Evolutionary conservation across 805 yeast genomes (phyloP), one percentile per base, ranked within the genome.

Genomic region (Lipomyces mesembrius): DNA sequence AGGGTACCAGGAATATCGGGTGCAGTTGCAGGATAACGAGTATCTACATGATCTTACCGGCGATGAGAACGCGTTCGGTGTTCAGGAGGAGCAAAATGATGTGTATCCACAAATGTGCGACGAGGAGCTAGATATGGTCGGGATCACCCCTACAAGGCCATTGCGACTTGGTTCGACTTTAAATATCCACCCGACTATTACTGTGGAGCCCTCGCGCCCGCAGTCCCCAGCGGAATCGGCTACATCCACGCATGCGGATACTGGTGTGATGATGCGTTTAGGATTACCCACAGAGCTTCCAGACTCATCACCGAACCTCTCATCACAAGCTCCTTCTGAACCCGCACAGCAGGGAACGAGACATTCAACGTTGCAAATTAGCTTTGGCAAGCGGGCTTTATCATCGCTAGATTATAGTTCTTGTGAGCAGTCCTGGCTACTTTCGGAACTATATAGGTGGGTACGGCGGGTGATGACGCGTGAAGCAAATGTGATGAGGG

Each of bases 191-290:
- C 14, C 17, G 49, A 9, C 27, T 43, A 17, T 20, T 32, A n/a
- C 17, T 3, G 43, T 35, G 29, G 49, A 20, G 14, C 6, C 9
- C 17, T 43, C 64, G 8, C 57, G 65, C 29, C 56, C 67, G 1
- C 59, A 57, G 22, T 61, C 63, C n/a, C 60, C 63, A 25, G 39
- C 63, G n/a, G 63, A 60, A 52, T 60, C 68, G 54, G 61, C 68
- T 5, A 62, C 68, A 7, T 65, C 68, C n/a, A 65, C 65, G 11
- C 64, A 61, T 25, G 68, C 64, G 9, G 65, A 65, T 32, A 61
- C 65, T 5, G 49, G 59, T 9, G 60, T 39, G 12, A 62, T 66
- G 69, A 34, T 53, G 12, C 59, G 66, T 1, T 56, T 37, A 7
- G 62, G 62, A 6, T 43, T 66, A 25, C 69, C 69, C n/a, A 25